A percentile compares a stretch with the other conserved stretches of the same genome.
Conservation (phyloP, 2,329 filamentous ascomycete species). For the Arthrobotrys sphaeroides region DNA sequence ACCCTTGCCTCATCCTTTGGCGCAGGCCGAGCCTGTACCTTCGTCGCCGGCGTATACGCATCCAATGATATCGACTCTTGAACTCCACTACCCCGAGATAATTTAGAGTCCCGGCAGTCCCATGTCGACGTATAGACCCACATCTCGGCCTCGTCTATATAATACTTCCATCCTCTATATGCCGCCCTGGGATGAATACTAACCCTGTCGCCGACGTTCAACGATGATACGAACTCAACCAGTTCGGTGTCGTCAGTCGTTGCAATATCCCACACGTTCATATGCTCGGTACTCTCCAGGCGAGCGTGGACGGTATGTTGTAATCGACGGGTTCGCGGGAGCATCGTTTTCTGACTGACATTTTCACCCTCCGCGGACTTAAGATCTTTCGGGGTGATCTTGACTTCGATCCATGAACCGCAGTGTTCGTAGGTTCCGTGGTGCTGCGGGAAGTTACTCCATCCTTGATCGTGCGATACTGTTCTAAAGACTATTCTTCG, state of each 20-base stretch:
- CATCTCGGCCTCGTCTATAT: neutral
- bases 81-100: too few relatives aligned
- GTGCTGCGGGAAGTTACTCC: neutral
- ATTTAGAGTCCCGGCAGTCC: neutral
- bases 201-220: neutral
- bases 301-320: neutral
- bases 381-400: neutral
- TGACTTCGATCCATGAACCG: neutral
- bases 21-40: too few relatives aligned
- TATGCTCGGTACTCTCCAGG: neutral
- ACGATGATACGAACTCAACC: neutral
- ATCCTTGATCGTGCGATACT: slow-evolving; percentile 13
- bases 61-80: too few relatives aligned
- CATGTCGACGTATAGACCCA: neutral
- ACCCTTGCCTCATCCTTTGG: too few relatives aligned
- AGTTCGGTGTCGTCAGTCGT: neutral
- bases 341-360: neutral
- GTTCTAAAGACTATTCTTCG: slow-evolving; percentile 13
- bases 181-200: neutral
- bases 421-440: neutral
- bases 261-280: neutral
- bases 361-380: neutral
- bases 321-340: neutral
- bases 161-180: neutral
- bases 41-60: too few relatives aligned